Conservation (phyloP, 805 yeast species). For the Metschnikowia noctiluminum region DNA sequence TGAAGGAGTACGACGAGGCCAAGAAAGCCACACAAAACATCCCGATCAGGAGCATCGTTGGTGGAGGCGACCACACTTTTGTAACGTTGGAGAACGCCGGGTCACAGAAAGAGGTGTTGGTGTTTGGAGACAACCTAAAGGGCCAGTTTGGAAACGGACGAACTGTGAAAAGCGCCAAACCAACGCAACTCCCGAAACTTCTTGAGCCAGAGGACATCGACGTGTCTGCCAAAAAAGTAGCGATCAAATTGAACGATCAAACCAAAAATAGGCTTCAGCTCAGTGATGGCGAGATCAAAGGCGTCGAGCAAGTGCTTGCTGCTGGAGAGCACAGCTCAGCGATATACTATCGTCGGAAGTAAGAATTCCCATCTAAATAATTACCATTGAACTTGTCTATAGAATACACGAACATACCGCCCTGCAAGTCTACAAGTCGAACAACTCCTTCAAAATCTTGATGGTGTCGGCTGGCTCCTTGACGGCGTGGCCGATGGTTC, state of each 20-base stretch:
- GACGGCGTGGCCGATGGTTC: slow-evolving; percentile 97
- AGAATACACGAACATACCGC: not conserved
- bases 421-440: not conserved
- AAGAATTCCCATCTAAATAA: not conserved
- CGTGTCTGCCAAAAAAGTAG: slow-evolving; percentile 21
- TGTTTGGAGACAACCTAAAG: slow-evolving; percentile 80
- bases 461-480: slow-evolving; percentile 86
- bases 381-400: slow-evolving; percentile 5
- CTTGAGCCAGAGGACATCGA: slow-evolving; percentile 50
- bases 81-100: slow-evolving; percentile 52
- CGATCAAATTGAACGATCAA: slow-evolving; percentile 30
- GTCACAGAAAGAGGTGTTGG: slow-evolving; percentile 51
- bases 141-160: slow-evolving; percentile 89
- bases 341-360: slow-evolving; percentile 48
- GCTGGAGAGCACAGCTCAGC: slow-evolving; percentile 66
- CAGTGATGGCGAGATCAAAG: slow-evolving; percentile 23
- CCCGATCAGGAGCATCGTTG: slow-evolving; percentile 41
- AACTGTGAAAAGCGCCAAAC: slow-evolving; percentile 53
- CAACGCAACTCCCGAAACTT: slow-evolving; percentile 51
- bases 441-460: slow-evolving; percentile 67
- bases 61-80: slow-evolving; percentile 65
- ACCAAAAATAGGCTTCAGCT: slow-evolving; percentile 48
- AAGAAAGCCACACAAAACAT: slow-evolving; percentile 5
- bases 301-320: slow-evolving; percentile 52
- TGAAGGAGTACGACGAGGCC: slow-evolving; percentile 17